Percentiles rank a stretch among this genome's conserved stretches.
Conservation (phyloP, 2,329 filamentous ascomycete species). For the Ophiostoma sp. region DNA sequence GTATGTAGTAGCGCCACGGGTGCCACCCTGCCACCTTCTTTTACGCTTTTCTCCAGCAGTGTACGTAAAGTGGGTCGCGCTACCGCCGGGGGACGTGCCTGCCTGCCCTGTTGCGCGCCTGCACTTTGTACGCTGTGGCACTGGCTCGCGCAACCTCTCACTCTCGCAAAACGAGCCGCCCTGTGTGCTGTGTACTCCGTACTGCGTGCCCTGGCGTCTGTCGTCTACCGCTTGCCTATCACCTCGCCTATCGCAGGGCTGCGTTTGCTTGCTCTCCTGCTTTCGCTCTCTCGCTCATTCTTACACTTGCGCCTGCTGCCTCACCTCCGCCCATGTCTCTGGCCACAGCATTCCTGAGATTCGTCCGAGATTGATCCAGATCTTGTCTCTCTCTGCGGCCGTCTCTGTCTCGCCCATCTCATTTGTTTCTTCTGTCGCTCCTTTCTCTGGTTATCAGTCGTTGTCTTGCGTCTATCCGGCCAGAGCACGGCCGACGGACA, state of each 20-base stretch:
- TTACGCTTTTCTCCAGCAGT: constrained; percentile 7
- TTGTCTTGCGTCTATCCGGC: too few species aligned
- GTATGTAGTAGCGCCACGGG: background rate
- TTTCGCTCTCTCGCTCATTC: background rate
- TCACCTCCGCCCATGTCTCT: constrained; percentile 1
- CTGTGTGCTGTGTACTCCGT: background rate
- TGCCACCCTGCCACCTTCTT: background rate
- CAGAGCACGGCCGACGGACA: too few species aligned
- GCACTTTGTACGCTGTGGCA: background rate
- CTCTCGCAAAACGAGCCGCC: background rate
- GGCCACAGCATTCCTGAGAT: background rate
- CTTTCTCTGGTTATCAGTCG: too few species aligned
- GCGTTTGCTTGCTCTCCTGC: background rate
- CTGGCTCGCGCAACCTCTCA: background rate
- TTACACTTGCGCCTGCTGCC: background rate
- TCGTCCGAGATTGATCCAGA: background rate
- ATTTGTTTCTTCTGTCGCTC: background rate
- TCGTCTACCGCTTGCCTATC: background rate
- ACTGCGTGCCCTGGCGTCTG: background rate
- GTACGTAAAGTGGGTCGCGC: constrained; percentile 6
- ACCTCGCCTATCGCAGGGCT: background rate
- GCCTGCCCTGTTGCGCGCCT: background rate
- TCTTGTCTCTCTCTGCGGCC: background rate
- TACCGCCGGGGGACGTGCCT: background rate
- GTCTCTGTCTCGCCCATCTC: background rate